phyloP scores from a whole-genome alignment of 352 stramenopile species.

The Globisporangium spiculum region DNA sequence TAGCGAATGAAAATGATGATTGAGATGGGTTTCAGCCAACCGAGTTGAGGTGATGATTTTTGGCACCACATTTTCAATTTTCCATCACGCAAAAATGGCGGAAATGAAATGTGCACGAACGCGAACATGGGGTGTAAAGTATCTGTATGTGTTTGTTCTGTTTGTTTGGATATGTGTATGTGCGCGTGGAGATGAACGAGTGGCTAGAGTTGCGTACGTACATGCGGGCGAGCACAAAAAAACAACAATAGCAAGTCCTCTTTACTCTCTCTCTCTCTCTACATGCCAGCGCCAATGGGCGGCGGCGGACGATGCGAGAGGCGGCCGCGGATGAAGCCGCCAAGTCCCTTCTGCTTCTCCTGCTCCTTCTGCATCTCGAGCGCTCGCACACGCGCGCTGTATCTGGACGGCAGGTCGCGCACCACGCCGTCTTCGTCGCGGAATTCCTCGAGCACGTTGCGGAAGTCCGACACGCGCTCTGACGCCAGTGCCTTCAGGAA shows the following conservation, averaged over 20 bases:
- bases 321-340: constrained; percentile 76
- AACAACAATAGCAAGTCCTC: background rate
- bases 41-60: background rate
- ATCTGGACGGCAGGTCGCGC: constrained; percentile 74
- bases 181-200: background rate
- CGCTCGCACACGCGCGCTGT: constrained; percentile 68
- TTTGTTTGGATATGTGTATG: background rate
- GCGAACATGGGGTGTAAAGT: background rate
- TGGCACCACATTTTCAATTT: background rate
- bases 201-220: background rate
- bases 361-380: constrained; percentile 83
- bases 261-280: background rate
- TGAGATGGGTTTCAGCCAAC: background rate
- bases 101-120: constrained; percentile 2
- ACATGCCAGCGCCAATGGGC: constrained; percentile 13
- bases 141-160: constrained; percentile 4
- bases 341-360: constrained; percentile 78
- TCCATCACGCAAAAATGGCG: background rate
- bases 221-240: background rate
- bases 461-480: constrained; percentile 77
- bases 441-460: constrained; percentile 74
- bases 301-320: constrained; percentile 56
- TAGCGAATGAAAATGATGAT: background rate
- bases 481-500: constrained; percentile 81
- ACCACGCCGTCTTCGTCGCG: constrained; percentile 79